These are phyloP conservation scores for Cercospora berteroae DNA, from an alignment of 2,329 filamentous ascomycete genomes.

Conservation along the genomic window DNA sequence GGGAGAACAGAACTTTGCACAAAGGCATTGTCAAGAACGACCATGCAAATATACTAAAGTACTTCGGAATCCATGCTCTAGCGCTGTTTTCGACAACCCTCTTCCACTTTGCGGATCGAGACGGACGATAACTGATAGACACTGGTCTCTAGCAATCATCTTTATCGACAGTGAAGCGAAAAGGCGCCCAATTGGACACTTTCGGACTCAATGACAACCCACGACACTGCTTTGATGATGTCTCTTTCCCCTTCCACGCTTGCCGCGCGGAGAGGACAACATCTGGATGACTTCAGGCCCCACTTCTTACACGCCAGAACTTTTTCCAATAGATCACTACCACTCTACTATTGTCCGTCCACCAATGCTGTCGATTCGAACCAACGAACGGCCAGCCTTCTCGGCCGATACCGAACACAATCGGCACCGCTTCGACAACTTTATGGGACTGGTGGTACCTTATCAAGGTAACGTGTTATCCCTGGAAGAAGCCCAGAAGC, in stretches of 20 bases:
- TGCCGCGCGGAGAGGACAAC: not conserved
- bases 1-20: not conserved
- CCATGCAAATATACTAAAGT: not conserved
- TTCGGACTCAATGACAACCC: not conserved
- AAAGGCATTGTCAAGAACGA: not conserved
- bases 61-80: not conserved
- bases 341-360: not conserved
- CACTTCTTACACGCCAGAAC: not conserved
- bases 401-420: not conserved
- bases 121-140: not conserved
- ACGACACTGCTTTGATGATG: not conserved
- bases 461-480: not conserved
- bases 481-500: not conserved
- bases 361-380: not conserved
- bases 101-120: not conserved
- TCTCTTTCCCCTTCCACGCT: not conserved
- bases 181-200: not conserved
- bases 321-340: not conserved
- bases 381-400: not conserved
- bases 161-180: not conserved
- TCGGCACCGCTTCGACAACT: not conserved
- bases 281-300: not conserved
- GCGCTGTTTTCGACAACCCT: not conserved
- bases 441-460: not conserved
- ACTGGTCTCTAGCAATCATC: not conserved